Base-by-base conservation (phyloP, 352 stramenopile species). In the Phytophthora syringae region DNA sequence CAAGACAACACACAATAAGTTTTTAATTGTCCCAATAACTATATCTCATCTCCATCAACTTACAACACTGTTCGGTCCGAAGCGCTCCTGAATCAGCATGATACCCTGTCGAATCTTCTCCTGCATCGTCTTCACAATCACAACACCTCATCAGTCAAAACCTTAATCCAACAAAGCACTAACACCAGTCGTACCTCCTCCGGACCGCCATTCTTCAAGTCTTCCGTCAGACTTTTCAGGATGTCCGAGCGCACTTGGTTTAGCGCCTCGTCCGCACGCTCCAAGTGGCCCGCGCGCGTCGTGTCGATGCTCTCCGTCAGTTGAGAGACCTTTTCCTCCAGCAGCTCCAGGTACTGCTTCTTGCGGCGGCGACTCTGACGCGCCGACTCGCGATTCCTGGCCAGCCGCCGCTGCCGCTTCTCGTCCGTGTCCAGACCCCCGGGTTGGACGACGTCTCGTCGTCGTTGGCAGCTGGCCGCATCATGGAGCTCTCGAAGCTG, bases 321-420 rank as follows among this genome's bases (percentile, higher is more conserved):
- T 61, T 96, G 88, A 5, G 85, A 90, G 5, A 95, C 87, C 85
- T 96, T 96, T 49, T 95, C 88, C 72, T 96, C 88, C 7, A 96
- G 64, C 21, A 96, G 65, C 68, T 96, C 88, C 28, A 96, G 52
- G 49, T 96, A 96, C 66, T 96, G 88, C 52, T 96, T 96, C 80
- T 96, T 96, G 30, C 88, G 86, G 45, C 88, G 86, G 15, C 88
- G 88, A 61, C 88, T 96, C 68, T 96, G 88, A 32, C 88, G 85
- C 6, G 88, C 88, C 3, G 88, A 96, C 71, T 96, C 88, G n/a
- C 88, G 84, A 69, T 96, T 96, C 47, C 88, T 78, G 39, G 87
- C 88, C 15, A 96, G 65, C 47, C 84, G 64, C 36, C 84, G 82
- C 72, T 93, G 84, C 5, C 84, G 82, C 66, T 93, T 93, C 69